Evolutionary conservation across 345 rosid genomes (phyloP).

Genomic region (Dipteronia dyeriana): DNA sequence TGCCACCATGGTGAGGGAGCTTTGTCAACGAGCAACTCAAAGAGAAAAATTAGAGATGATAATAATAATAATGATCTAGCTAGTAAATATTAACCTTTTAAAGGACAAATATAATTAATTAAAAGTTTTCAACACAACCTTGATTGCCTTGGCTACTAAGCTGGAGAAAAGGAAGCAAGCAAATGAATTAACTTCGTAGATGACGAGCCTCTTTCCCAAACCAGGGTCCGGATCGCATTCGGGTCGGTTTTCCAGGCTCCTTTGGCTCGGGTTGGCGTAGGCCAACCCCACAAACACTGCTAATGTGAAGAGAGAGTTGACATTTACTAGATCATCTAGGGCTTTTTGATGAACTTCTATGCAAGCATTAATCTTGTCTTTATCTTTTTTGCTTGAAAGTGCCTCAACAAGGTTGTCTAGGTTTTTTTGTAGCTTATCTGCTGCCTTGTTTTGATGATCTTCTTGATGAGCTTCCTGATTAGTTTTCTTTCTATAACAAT

Average conservation of each 20-base stretch:
- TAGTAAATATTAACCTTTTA: too few relatives aligned
- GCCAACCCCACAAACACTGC: slow-evolving; percentile 46
- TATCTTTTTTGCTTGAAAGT: too few relatives aligned
- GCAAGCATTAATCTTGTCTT: neutral
- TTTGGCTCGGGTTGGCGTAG: neutral
- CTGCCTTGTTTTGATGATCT: too few relatives aligned
- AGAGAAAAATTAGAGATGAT: too few relatives aligned
- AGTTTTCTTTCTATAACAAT: too few relatives aligned
- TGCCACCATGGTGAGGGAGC: too few relatives aligned
- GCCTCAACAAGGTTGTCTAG: too few relatives aligned
- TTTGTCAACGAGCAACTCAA: too few relatives aligned
- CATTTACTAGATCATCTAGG: slow-evolving; percentile 39
- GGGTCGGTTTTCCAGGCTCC: slow-evolving; percentile 21
- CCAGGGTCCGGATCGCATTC: neutral
- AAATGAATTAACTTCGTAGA: slow-evolving; percentile 39
- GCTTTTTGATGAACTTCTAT: slow-evolving; percentile 15
- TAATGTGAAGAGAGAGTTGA: slow-evolving; percentile 40
- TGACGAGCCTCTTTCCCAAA: slow-evolving; percentile 21
- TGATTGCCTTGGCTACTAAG: slow-evolving; percentile 40
- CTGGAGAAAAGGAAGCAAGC: slow-evolving; percentile 38
- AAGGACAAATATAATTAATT: too few relatives aligned
- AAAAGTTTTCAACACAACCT: slow-evolving; percentile 17
- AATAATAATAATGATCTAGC: too few relatives aligned
- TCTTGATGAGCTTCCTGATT: too few relatives aligned
- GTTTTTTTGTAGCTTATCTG: too few relatives aligned